Evolutionary conservation across 768 basidiomycete species (phyloP), one percentile per base, ranked within the genome.

Genomic region (Naematelia encephala): DNA sequence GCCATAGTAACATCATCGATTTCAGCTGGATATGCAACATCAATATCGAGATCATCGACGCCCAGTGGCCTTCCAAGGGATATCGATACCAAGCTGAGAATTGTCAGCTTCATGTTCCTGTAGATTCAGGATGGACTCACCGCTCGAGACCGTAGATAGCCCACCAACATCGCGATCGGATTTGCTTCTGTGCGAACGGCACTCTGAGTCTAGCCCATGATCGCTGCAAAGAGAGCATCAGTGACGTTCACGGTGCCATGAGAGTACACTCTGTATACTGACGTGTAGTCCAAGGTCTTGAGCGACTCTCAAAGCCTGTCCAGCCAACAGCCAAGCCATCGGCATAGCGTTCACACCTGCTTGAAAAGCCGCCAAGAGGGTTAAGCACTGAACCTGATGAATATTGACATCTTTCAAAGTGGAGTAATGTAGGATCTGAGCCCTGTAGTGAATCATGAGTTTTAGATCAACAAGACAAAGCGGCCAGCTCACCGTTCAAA

Each of bases 241-340:
- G 56, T 46, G 23, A 16, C 21, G 13, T 11, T 21, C 2, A 25
- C 34, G 21, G 25, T 19, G 5, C 26, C 8, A 50, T 34, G n/a
- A 22, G 16, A 26, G n/a, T n/a, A n/a, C n/a, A n/a, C n/a, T n/a
- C n/a, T n/a, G n/a, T n/a, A 13, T 16, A 74, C 89, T 81, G 79
- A 92, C 90, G 79, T 93, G 91, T 67, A 94, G 82, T 46, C 91
- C 91, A 43, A 93, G 81, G 79, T 94, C 91, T 76, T 93, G 91
- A 2, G 88, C 91, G 59, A 85, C 85, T 59, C 91, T 85, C 48
- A 94, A 85, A 22, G 89, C 91, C 75, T 93, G 91, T 44, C 91
- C 91, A 55, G 91, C 84, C 57, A 92, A 82, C 62, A 93, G 84
- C 91, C 91, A 94, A 27, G 91, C 90, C 78, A 92, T 91, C 2